Conservation (phyloP, 257 asterid genomes). For the Ilex aquifolium region DNA sequence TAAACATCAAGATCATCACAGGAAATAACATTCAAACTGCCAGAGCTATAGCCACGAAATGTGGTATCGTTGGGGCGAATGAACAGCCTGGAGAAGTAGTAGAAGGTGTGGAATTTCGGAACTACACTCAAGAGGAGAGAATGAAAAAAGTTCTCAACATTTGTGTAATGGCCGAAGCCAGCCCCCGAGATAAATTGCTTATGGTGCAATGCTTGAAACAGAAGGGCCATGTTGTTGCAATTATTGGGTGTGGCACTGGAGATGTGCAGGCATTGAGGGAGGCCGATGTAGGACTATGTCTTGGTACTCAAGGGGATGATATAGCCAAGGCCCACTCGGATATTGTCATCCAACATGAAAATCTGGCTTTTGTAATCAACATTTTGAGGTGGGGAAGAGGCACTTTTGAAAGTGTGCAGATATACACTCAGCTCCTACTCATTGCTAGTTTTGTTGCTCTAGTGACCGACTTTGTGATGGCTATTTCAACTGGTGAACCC, state of each 20-base stretch:
- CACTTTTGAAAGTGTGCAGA: conserved; percentile 58
- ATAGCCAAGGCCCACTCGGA: conserved; percentile 65
- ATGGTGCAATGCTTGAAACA: conserved; percentile 49
- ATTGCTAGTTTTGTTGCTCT: conserved; percentile 59
- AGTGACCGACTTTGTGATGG: conserved; percentile 27
- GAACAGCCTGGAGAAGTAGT: conserved; percentile 29
- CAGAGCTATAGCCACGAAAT: conserved; percentile 53
- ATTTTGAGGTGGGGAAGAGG: conserved; percentile 72
- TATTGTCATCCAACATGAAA: conserved; percentile 55
- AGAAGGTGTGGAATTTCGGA: conserved; percentile 44
- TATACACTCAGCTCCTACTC: conserved; percentile 72
- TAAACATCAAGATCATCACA: conserved; percentile 55
- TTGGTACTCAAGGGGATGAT: conserved; percentile 63
- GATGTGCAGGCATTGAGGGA: conserved; percentile 59
- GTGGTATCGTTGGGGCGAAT: conserved; percentile 44
- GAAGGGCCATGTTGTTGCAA: conserved; percentile 72
- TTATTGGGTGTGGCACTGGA: conserved; percentile 53
- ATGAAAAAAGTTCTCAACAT: conserved; percentile 29
- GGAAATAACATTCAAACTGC: conserved; percentile 57
- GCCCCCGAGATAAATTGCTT: conserved; percentile 42
- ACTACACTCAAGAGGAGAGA: conserved; percentile 34
- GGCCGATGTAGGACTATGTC: conserved; percentile 57
- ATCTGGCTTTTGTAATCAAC: conserved; percentile 41
- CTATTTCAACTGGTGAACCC: conserved; percentile 24
- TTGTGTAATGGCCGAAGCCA: conserved; percentile 59